A percentile compares a stretch with the other conserved stretches of the same genome.
These are phyloP conservation scores for Ajuga chamaepitys DNA, from an alignment of 257 asterid genomes.

Conservation along the genomic window DNA sequence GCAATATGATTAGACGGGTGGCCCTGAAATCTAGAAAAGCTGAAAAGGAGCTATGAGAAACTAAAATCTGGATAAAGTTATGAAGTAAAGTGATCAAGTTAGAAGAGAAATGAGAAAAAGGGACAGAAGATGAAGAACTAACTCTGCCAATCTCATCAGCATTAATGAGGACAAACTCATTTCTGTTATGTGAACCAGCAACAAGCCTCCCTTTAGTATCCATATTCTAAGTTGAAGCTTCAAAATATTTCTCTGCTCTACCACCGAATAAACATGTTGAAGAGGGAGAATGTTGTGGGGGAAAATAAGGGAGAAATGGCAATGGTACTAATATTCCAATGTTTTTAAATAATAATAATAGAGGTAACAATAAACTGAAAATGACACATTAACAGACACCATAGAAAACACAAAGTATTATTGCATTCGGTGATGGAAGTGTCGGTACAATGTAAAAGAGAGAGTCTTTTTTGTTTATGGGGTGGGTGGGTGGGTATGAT, in stretches of 20 bases:
- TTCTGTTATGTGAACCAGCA: constrained; percentile 96
- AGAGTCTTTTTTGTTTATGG: constrained; percentile 14
- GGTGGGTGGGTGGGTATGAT: constrained; percentile 26
- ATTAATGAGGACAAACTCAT: constrained; percentile 92
- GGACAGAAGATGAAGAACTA: constrained; percentile 13
- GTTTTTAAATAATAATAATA: constrained; percentile 33
- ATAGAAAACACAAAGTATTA: constrained; percentile 6
- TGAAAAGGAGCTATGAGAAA: constrained; percentile 15
- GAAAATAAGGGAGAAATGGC: constrained; percentile 1
- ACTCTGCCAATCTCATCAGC: constrained; percentile 98
- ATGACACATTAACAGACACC: constrained; percentile 46
- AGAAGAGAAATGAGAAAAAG: neutral
- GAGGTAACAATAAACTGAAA: constrained; percentile 48
- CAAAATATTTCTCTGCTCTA: constrained; percentile 3
- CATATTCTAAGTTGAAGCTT: constrained; percentile 28
- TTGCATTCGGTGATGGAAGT: constrained; percentile 18
- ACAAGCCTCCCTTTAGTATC: constrained; percentile 92
- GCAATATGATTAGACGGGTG: neutral
- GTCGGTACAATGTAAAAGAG: constrained; percentile 24
- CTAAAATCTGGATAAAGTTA: constrained; percentile 23
- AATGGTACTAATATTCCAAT: neutral
- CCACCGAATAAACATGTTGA: constrained; percentile 8
- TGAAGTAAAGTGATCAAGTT: neutral
- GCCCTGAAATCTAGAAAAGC: constrained; percentile 30
- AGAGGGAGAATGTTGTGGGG: constrained; percentile 18